Evolutionary conservation across 2,329 filamentous ascomycete species (phyloP), one percentile per base, ranked within the genome.

Genomic region (Aquanectria penicillioides): DNA sequence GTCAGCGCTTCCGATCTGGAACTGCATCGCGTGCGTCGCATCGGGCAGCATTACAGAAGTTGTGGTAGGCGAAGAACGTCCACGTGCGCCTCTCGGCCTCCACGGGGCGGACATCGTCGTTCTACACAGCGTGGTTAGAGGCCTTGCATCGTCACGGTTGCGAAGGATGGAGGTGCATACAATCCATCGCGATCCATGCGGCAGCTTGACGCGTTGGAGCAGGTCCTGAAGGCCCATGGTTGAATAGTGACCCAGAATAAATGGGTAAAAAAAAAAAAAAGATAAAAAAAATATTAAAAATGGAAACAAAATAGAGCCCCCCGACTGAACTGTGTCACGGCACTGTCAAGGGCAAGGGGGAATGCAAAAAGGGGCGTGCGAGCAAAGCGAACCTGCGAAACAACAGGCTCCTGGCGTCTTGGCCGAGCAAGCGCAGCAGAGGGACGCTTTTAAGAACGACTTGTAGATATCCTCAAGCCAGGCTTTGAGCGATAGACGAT

Each of bases 61-160:
- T 80, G 62, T 79, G 75, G 38, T 77, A 82, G 4, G 77, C 76
- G 57, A 75, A 66, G 22, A 74, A 75, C 4, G 70, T 74, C 79
- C 78, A 83, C 5, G 77, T 81, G 13, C 78, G 72, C 37, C 78
- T 71, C 37, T 65, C 74, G 2, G 73, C 66, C 57, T 80, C 79
- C 23, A 81, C 76, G 9, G 81, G 82, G 3, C 80, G 78, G 54
- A 83, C 80, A 64, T 84, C 81, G 61, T 83, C 76, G 65, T 84
- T 84, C 75, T 78, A 17, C 12, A 28, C 6, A 15, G 12, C 4
- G 41, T 64, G 49, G 55, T 49, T 49, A 5, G 29, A n/a, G 9
- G 20, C 18, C 17, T n/a, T 43, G 20, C n/a, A 23, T 25, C 37
- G 25, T 23, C 5, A 10, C 15, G n/a, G n/a, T n/a, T n/a, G n/a